Evolutionary conservation across 805 yeast genomes (phyloP).

Genomic region (Hanseniaspora osmophila): DNA sequence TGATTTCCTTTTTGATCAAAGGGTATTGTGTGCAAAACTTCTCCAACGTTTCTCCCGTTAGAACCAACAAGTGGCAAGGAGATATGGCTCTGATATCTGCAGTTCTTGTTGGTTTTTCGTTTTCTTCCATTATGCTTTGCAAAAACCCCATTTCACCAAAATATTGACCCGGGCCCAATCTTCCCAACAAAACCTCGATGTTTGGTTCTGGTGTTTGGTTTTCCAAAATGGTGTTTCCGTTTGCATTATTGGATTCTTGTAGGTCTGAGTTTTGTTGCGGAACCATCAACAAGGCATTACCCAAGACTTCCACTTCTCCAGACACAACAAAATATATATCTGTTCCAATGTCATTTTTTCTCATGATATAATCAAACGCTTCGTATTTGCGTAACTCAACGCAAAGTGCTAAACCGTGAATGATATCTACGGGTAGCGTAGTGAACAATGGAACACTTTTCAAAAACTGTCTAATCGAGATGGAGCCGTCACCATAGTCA

Average conservation of each 20-base stretch:
- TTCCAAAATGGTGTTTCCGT: background rate
- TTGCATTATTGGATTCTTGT: background rate
- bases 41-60: constrained; percentile 41
- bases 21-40: constrained; percentile 47
- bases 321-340: constrained; percentile 53
- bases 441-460: constrained; percentile 45
- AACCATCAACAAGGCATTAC: constrained; percentile 11
- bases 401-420: constrained; percentile 50
- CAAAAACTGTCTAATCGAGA: constrained; percentile 44
- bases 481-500: constrained; percentile 37
- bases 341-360: constrained; percentile 44
- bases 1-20: constrained; percentile 42
- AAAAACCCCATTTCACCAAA: constrained; percentile 71
- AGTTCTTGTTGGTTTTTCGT: constrained; percentile 26
- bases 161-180: constrained; percentile 48
- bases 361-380: constrained; percentile 47
- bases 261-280: constrained; percentile 3
- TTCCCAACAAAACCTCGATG: constrained; percentile 27
- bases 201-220: background rate
- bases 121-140: constrained; percentile 25
- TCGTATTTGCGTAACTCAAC: constrained; percentile 41
- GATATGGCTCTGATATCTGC: constrained; percentile 54
- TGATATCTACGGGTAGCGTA: constrained; percentile 39
- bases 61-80: constrained; percentile 44
- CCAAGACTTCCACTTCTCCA: constrained; percentile 58